A percentile compares a stretch with the other conserved stretches of the same genome.
Evolutionary conservation across 192 early-diverging fungal species (phyloP).

Genomic region (Rhizoclosmatium globosum): DNA sequence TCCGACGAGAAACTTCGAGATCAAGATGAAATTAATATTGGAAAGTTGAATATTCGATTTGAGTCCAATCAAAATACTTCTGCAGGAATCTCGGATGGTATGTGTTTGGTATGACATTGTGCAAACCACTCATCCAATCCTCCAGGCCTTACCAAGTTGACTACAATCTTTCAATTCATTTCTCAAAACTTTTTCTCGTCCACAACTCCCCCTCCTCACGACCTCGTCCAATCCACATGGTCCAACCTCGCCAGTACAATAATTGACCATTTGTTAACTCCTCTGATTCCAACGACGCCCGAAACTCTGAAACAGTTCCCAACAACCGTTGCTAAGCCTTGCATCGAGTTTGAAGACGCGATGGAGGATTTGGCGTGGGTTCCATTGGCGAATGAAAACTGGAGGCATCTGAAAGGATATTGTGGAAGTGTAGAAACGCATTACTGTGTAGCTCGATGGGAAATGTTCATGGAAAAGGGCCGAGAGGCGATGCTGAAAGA

Average conservation of each 20-base stretch:
- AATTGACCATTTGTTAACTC: conserved; percentile 15
- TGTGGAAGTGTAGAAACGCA: conserved; percentile 23
- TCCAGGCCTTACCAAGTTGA: conserved; percentile 9
- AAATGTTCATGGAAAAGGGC: conserved; percentile 9
- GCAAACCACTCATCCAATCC: not conserved
- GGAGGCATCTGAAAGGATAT: conserved; percentile 30
- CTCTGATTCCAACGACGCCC: conserved; percentile 17
- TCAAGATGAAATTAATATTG: not conserved
- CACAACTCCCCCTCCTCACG: conserved; percentile 1
- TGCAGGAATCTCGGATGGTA: not conserved
- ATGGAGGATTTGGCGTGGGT: not conserved
- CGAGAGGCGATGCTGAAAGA: not conserved
- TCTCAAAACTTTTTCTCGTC: not conserved
- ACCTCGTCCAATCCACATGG: conserved; percentile 19
- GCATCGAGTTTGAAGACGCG: conserved; percentile 12
- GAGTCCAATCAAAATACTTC: not conserved
- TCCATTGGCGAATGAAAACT: not conserved
- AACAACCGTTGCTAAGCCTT: not conserved
- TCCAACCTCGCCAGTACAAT: conserved; percentile 6
- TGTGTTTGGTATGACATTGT: not conserved
- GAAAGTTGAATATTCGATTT: not conserved
- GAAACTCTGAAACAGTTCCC: conserved; percentile 5
- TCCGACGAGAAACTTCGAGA: not conserved
- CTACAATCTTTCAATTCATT: conserved; percentile 5
- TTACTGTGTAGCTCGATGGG: conserved; percentile 25